Conservation (phyloP, 1,284 basidiomycete species). For the Trichosporon sp. region DNA sequence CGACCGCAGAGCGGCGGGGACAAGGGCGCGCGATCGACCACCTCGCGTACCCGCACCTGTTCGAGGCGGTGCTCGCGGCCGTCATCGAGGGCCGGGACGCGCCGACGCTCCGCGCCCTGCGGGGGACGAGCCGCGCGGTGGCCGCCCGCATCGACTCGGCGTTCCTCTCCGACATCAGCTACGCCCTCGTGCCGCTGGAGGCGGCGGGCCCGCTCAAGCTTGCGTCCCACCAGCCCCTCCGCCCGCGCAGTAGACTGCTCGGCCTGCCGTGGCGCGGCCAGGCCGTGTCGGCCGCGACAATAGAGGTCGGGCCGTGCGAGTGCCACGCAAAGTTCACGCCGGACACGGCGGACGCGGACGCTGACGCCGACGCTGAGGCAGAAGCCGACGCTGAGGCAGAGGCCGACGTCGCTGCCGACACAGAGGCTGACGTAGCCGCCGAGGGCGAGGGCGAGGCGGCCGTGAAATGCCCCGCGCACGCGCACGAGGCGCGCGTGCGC, state of each 20-base stretch:
- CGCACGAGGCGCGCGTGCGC: neutral
- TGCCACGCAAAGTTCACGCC: neutral
- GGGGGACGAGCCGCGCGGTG: neutral
- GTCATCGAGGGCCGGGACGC: neutral
- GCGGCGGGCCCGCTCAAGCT: neutral
- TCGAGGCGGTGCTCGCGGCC: neutral
- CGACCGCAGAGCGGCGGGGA: neutral
- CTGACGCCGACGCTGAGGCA: neutral
- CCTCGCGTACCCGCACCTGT: neutral
- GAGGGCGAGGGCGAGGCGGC: neutral
- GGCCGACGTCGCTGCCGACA: neutral
- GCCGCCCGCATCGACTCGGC: neutral
- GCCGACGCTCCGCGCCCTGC: neutral
- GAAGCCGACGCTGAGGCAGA: neutral
- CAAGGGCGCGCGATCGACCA: neutral
- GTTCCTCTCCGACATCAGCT: neutral
- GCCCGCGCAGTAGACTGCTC: neutral
- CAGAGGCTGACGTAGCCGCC: neutral
- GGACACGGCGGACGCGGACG: neutral
- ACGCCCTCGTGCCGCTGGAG: neutral
- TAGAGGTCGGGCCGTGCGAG: neutral
- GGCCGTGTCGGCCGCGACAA: neutral
- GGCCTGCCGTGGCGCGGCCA: neutral
- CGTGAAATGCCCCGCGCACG: neutral
- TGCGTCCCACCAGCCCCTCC: neutral